Evolutionary conservation across 148 eudicot species (phyloP), one percentile per base, ranked within the genome.

Genomic region (Heliamphora exappendiculata): DNA sequence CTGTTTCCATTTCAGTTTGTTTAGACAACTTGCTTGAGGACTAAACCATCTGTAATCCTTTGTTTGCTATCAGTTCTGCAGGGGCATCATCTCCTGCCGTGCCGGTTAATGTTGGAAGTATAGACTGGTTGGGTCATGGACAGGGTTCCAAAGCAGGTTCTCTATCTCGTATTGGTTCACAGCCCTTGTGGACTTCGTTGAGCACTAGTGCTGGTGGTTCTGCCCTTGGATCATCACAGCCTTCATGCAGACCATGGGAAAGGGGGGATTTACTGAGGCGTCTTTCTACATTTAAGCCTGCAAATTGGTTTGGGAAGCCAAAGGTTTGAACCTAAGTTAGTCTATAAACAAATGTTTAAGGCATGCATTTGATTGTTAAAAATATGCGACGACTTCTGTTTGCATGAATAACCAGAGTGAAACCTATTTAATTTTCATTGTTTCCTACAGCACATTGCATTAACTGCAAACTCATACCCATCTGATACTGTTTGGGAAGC

Each of bases 201-300:
- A 89, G 98, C 83, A 88, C 92, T 49, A 86, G 86, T 81, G 94
- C 91, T 59, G 88, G 94, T 87, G 96, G 94, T 76, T 95, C 98
- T 49, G 90, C 89, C 72, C 87, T 92, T 80, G 96, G 97, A 74
- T 84, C 96, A 72, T 92, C 93, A 59, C 91, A 92, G 33, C 89
- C 93, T 88, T 92, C 96, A 4, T 95, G 98, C 80, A 89, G 98
- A 75, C 98, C 98, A 59, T 95, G 98, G 98, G 98, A 95, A 82
- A 89, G 98, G 81, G 98, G 96, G 73, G 98, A 95, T 86, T 81
- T 95, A 77, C 88, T 92, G 37, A 84, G 98, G 80, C 97, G 98
- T 54, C 90, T 95, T 72, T 93, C 98, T 75, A 89, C 98, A 20
- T 95, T 92, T 78, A 89, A 86, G 78, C 94, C 98, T 54, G 87